Percentiles rank a stretch among this genome's conserved stretches.
Evolutionary conservation across 352 stramenopile genomes (phyloP).

Genomic region (Phytophthora fragariaefolia): DNA sequence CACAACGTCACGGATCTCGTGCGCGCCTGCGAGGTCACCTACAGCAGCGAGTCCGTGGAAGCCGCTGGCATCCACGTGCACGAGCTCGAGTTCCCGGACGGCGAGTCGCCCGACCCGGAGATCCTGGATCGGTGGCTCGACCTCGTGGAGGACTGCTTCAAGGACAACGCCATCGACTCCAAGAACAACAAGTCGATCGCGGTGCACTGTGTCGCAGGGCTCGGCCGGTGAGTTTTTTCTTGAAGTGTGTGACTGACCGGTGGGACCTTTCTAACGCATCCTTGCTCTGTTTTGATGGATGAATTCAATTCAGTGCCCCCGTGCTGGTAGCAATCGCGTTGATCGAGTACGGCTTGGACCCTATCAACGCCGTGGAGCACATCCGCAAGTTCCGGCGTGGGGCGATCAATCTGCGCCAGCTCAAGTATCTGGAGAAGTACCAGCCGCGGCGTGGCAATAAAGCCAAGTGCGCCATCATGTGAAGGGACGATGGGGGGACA

Average conservation of each 20-base stretch:
- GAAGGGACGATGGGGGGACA: slow-evolving; percentile 32
- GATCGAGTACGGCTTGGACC: slow-evolving; percentile 96
- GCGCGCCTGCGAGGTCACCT: slow-evolving; percentile 96
- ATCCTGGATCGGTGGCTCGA: slow-evolving; percentile 96
- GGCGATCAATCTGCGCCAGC: slow-evolving; percentile 98
- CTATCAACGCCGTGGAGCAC: slow-evolving; percentile 97
- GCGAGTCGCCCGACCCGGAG: slow-evolving; percentile 91
- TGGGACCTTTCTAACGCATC: slow-evolving; percentile 6
- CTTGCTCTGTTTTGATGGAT: not conserved
- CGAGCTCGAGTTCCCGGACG: slow-evolving; percentile 98
- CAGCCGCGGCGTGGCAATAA: slow-evolving; percentile 76
- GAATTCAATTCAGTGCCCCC: slow-evolving; percentile 85
- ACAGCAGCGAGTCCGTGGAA: slow-evolving; percentile 91
- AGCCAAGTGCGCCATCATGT: slow-evolving; percentile 89
- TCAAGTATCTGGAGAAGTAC: slow-evolving; percentile 98
- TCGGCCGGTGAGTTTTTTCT: slow-evolving; percentile 91
- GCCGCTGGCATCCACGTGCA: slow-evolving; percentile 92
- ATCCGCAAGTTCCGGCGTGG: slow-evolving; percentile 95
- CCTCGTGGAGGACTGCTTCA: slow-evolving; percentile 95
- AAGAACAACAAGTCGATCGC: slow-evolving; percentile 92
- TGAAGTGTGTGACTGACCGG: not conserved
- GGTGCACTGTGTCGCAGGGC: slow-evolving; percentile 97
- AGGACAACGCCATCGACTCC: slow-evolving; percentile 76
- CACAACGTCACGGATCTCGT: slow-evolving; percentile 96
- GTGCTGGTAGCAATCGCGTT: slow-evolving; percentile 98